Evolutionary conservation across 2,329 filamentous ascomycete species (phyloP).

Genomic region (Paecilomyces variotii): DNA sequence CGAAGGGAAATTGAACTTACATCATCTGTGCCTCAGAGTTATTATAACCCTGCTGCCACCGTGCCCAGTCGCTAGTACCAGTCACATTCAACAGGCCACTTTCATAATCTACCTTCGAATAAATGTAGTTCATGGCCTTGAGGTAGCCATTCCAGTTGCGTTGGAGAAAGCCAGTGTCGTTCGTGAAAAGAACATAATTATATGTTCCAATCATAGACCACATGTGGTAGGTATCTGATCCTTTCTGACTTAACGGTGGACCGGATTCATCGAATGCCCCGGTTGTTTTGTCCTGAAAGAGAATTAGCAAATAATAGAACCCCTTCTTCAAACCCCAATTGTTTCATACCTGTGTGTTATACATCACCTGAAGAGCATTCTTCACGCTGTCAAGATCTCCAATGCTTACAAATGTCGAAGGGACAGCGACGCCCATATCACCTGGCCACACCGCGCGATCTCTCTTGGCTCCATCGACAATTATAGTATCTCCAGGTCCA

Average conservation of each 20-base stretch:
- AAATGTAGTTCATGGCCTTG: slow-evolving; percentile 40
- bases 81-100: slow-evolving; percentile 44
- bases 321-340: background rate
- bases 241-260: slow-evolving; percentile 25
- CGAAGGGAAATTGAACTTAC: slow-evolving; percentile 9
- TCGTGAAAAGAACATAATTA: slow-evolving; percentile 51
- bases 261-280: slow-evolving; percentile 29
- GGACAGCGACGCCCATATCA: slow-evolving; percentile 45
- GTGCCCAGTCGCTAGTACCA: slow-evolving; percentile 44
- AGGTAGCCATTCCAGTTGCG: slow-evolving; percentile 44
- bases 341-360: slow-evolving; percentile 31
- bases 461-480: slow-evolving; percentile 37
- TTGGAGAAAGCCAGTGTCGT: slow-evolving; percentile 42
- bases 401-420: slow-evolving; percentile 34
- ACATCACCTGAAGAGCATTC: slow-evolving; percentile 42
- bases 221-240: slow-evolving; percentile 34
- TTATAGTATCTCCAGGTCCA: slow-evolving; percentile 33
- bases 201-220: slow-evolving; percentile 52
- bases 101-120: slow-evolving; percentile 34
- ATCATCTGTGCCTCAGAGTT: slow-evolving; percentile 48
- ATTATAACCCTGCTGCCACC: slow-evolving; percentile 43
- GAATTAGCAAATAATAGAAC: slow-evolving; percentile 1
- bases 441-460: slow-evolving; percentile 41
- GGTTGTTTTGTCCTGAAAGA: slow-evolving; percentile 16
- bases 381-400: slow-evolving; percentile 40